Conservation (phyloP, 768 basidiomycete genomes). For the Auricularia sp. region DNA sequence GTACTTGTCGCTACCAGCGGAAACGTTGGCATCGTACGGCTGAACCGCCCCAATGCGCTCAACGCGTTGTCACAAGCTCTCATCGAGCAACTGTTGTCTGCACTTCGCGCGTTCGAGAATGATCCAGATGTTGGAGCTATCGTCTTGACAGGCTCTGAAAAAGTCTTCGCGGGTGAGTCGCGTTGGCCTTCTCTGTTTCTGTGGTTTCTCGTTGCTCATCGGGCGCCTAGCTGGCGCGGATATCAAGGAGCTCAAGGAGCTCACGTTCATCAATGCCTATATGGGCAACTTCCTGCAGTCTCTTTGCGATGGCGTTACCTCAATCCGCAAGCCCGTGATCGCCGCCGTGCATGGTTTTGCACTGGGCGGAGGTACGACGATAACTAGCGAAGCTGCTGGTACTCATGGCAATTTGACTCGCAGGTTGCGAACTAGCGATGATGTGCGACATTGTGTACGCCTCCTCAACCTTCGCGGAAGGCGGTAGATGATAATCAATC, state of each 20-base stretch:
- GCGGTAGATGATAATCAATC: too few species aligned
- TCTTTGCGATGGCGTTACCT: conserved; percentile 64
- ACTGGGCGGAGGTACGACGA: conserved; percentile 34
- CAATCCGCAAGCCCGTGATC: conserved; percentile 84
- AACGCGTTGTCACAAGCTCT: conserved; percentile 80
- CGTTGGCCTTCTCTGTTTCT: conserved; percentile 1
- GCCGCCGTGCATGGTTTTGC: conserved; percentile 95
- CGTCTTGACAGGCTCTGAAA: conserved; percentile 86
- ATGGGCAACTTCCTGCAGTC: conserved; percentile 70
- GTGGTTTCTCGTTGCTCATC: too few species aligned
- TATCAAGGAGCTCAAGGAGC: conserved; percentile 99
- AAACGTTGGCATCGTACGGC: conserved; percentile 8
- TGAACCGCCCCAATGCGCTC: conserved; percentile 82
- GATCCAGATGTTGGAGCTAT: conserved; percentile 72
- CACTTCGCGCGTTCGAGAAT: conserved; percentile 55
- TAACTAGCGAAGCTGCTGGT: not conserved
- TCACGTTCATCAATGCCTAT: conserved; percentile 82
- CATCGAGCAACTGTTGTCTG: conserved; percentile 72
- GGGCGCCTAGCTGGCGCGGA: conserved; percentile 73
- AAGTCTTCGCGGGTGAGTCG: conserved; percentile 80
- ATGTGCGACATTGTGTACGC: conserved; percentile 95
- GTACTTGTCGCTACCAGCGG: not conserved
- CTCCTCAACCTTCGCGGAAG: conserved; percentile 23
- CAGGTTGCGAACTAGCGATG: conserved; percentile 92
- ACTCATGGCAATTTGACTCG: conserved; percentile 27